These are phyloP conservation scores for Betula pendula DNA, from an alignment of 306 rosid genomes.

Conservation along the genomic window DNA sequence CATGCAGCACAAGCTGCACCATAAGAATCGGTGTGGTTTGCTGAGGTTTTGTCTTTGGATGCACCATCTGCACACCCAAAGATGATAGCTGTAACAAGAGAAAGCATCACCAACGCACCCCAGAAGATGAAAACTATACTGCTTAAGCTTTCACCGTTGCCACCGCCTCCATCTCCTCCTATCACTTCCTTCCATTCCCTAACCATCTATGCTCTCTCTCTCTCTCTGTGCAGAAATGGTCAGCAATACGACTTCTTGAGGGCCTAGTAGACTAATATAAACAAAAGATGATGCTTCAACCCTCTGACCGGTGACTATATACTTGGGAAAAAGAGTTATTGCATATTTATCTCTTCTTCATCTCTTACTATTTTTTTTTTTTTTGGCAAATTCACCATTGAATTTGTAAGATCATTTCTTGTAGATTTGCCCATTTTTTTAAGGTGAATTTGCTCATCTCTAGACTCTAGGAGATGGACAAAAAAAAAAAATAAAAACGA, in stretches of 20 bases:
- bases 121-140: constrained; percentile 32
- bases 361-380: too few species aligned
- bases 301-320: neutral
- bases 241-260: neutral
- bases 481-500: too few species aligned
- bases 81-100: constrained; percentile 46
- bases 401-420: too few species aligned
- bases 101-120: constrained; percentile 33
- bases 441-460: too few species aligned
- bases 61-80: constrained; percentile 70
- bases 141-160: constrained; percentile 30
- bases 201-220: constrained; percentile 39
- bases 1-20: constrained; percentile 43
- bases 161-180: constrained; percentile 19
- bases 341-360: too few species aligned
- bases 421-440: too few species aligned
- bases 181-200: constrained; percentile 49
- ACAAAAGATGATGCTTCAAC: neutral
- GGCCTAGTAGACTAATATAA: neutral
- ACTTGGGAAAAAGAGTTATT: too few species aligned
- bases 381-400: too few species aligned
- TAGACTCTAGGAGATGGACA: too few species aligned
- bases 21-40: constrained; percentile 23
- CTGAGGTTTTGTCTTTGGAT: constrained; percentile 44
- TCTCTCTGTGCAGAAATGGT: neutral